Conservation (phyloP, 352 stramenopile genomes). For the Thalassiosira oceanica region DNA sequence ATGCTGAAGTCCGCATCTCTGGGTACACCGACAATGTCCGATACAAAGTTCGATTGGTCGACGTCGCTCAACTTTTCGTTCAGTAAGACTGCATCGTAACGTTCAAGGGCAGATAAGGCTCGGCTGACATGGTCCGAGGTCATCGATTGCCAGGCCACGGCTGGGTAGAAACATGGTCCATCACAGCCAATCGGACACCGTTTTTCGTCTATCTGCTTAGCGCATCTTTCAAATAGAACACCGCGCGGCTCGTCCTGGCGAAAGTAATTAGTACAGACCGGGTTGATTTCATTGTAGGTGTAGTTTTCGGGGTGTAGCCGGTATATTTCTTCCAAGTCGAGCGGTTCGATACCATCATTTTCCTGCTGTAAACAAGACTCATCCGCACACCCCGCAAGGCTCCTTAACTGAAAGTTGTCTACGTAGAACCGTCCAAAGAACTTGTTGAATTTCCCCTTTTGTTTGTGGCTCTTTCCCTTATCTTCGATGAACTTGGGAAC, state of each 20-base stretch:
- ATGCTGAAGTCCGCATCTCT: conserved; percentile 35
- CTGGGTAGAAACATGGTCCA: conserved; percentile 36
- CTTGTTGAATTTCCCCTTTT: conserved; percentile 20
- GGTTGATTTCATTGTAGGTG: too few relatives aligned
- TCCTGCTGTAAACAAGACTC: too few relatives aligned
- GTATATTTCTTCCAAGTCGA: too few relatives aligned
- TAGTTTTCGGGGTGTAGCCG: too few relatives aligned
- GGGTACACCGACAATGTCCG: conserved; percentile 36
- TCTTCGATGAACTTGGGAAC: conserved; percentile 24
- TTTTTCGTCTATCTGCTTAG: too few relatives aligned
- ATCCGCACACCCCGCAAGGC: conserved; percentile 28
- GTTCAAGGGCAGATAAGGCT: conserved; percentile 26
- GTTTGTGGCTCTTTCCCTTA: neutral
- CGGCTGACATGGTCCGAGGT: conserved; percentile 9
- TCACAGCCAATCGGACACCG: conserved; percentile 35
- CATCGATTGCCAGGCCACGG: conserved; percentile 16
- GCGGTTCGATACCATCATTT: too few relatives aligned
- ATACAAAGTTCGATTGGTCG: conserved; percentile 28
- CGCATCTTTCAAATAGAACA: too few relatives aligned
- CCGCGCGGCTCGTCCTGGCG: too few relatives aligned
- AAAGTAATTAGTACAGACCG: too few relatives aligned
- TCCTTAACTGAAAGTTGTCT: conserved; percentile 40
- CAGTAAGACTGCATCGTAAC: conserved; percentile 33
- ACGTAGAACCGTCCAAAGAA: conserved; percentile 32
- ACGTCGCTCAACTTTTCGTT: conserved; percentile 24